Evolutionary conservation across 208 protist species (phyloP).

Genomic region (Crithidia fasciculata): DNA sequence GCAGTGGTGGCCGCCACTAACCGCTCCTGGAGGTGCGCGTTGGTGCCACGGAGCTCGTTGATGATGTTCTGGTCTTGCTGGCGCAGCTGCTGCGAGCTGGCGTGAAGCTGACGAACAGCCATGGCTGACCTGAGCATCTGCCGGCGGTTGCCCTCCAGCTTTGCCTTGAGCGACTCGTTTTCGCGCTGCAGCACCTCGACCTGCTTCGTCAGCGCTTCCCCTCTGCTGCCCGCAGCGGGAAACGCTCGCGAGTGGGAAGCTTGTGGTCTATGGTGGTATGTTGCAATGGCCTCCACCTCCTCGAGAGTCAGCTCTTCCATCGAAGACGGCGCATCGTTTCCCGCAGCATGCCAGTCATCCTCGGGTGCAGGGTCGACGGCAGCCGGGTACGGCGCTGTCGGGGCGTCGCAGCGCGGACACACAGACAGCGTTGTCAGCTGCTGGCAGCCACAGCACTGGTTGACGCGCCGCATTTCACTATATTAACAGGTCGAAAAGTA

Average conservation of each 20-base stretch:
- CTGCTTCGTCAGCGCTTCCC: neutral
- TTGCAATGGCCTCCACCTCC: constrained; percentile 9
- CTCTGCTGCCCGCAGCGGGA: neutral
- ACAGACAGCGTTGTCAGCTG: constrained; percentile 46
- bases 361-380: neutral
- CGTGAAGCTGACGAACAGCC: constrained; percentile 40
- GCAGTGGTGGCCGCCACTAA: neutral
- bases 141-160: constrained; percentile 20
- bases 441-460: constrained; percentile 32
- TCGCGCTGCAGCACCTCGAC: constrained; percentile 18
- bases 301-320: neutral
- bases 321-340: too few relatives aligned
- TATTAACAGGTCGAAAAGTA: too few relatives aligned
- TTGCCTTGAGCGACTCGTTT: constrained; percentile 18
- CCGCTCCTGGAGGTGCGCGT: constrained; percentile 12
- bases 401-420: constrained; percentile 45
- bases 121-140: constrained; percentile 47
- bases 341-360: neutral
- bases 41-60: constrained; percentile 30
- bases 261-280: neutral
- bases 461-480: constrained; percentile 25
- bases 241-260: too few relatives aligned
- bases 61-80: constrained; percentile 18
- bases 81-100: constrained; percentile 12
- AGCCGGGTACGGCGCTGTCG: constrained; percentile 25